Conservation (phyloP, 805 yeast species). For the Candida ponderosae region DNA sequence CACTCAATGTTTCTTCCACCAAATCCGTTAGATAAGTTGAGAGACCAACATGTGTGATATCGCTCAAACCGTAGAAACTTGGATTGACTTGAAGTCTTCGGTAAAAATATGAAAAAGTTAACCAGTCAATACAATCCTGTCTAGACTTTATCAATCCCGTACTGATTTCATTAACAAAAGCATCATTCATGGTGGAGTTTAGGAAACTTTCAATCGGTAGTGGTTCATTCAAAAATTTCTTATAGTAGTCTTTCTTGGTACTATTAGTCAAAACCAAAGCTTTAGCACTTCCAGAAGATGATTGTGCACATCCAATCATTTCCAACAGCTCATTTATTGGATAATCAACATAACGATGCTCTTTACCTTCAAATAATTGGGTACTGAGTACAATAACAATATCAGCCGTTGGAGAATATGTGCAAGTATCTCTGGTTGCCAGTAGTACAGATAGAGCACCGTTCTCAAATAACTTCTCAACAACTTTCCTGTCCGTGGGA, state of each 20-base stretch:
- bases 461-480: constrained; percentile 42
- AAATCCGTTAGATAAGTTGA: constrained; percentile 80
- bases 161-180: constrained; percentile 66
- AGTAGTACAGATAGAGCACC: constrained; percentile 50
- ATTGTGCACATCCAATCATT: constrained; percentile 45
- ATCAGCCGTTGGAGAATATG: constrained; percentile 41
- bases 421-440: constrained; percentile 50
- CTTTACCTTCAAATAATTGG: constrained; percentile 61
- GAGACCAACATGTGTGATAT: constrained; percentile 55
- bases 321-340: constrained; percentile 56
- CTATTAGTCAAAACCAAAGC: constrained; percentile 52
- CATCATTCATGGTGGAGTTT: constrained; percentile 52
- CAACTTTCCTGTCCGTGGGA: constrained; percentile 41
- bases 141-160: constrained; percentile 52
- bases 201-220: constrained; percentile 80
- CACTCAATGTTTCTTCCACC: constrained; percentile 63
- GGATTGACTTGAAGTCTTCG: constrained; percentile 79
- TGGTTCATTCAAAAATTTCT: constrained; percentile 62
- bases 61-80: constrained; percentile 75
- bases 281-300: constrained; percentile 24
- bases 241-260: constrained; percentile 53
- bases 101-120: constrained; percentile 78
- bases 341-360: constrained; percentile 64
- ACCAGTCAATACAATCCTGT: constrained; percentile 88
- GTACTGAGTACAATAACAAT: constrained; percentile 66